Evolutionary conservation across 768 basidiomycete species (phyloP), one percentile per base, ranked within the genome.

Genomic region (Strobilomyces echinocephalus): DNA sequence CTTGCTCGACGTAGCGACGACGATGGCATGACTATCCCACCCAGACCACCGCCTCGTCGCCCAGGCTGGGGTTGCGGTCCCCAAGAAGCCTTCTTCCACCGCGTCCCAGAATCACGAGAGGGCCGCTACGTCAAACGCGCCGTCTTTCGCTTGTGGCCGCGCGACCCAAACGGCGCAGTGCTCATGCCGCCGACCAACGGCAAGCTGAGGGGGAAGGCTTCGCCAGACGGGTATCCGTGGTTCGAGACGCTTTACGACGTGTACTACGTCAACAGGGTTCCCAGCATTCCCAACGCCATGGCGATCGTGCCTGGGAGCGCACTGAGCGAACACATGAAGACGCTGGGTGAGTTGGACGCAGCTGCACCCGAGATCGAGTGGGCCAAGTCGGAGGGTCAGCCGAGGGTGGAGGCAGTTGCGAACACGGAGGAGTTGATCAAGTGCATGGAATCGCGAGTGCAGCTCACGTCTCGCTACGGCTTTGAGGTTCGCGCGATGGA

Each of bases 201-300:
- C 5, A 21, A 34, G 1, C 5, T 15, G 14, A 41, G 3, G 4
- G 69, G 68, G 1, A 70, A 48, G 39, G 7, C 53, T 5, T 60
- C 62, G 2, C 61, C 58, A 0, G 65, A 65, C 11, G 61, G 60
- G 0, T 58, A 57, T 36, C 43, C 54, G 8, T 70, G 69, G 69
- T 68, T 57, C 4, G 66, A 56, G 0, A 69, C 68, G 8, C 47
- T 70, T 11, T 64, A 58, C 33, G 69, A 71, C 34, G 48, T 70
- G 34, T 70, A 40, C 34, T 0, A 20, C 5, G 61, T 67, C 18
- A 5, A 18, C 30, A 47, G 46, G 24, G 0, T 62, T 1, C 66
- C 64, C 0, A 0, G 12, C 0, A 3, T 20, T 1, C 14, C 1
- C 0, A 0, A 0, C 8, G 3, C 16, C 4, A 15, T 55, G 0